Evolutionary conservation across 1,284 basidiomycete genomes (phyloP).

Genomic region (Tylopilus orsonianus): DNA sequence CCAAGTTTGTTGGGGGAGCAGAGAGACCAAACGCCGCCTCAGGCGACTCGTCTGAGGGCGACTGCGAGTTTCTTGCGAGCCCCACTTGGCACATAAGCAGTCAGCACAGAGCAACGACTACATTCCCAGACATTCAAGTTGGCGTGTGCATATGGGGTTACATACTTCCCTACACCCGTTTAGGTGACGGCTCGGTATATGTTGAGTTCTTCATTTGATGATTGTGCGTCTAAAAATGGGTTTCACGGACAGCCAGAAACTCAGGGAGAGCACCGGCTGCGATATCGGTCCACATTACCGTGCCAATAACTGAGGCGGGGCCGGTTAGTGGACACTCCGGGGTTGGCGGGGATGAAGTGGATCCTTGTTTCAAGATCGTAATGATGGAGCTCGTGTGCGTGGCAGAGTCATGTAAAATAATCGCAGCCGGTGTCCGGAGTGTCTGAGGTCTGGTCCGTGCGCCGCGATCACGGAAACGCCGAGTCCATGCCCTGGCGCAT

Average conservation of each 20-base stretch:
- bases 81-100: no score
- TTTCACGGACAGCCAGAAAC: neutral
- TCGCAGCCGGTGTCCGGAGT: constrained; percentile 7
- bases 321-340: neutral
- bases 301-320: neutral
- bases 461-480: constrained; percentile 15
- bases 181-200: neutral
- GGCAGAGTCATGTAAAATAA: neutral
- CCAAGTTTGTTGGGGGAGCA: no score
- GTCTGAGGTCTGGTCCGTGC: constrained; percentile 6
- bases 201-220: neutral
- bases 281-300: neutral
- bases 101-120: neutral
- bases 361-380: neutral
- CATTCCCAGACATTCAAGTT: neutral
- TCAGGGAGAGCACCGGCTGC: neutral
- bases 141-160: neutral
- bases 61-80: no score
- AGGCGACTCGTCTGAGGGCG: neutral
- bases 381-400: neutral
- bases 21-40: neutral
- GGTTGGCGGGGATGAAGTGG: neutral
- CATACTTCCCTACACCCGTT: neutral
- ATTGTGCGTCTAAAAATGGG: neutral
- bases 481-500: constrained; percentile 4